Base-by-base conservation (phyloP, 148 eudicot genomes). In the Chenopodium album region DNA sequence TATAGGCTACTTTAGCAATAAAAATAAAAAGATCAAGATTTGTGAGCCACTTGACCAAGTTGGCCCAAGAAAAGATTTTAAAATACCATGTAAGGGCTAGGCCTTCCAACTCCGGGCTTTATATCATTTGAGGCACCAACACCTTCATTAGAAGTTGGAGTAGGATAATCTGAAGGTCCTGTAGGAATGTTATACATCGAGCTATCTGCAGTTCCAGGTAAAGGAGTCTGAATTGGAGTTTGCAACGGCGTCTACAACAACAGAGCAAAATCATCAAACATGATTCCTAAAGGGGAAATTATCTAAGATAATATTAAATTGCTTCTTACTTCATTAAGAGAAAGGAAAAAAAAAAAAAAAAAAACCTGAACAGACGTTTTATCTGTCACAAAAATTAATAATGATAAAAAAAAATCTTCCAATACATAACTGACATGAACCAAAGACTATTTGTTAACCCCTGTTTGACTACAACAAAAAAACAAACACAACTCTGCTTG, bases 181-280 rank as follows among this genome's bases (percentile, higher is more conserved):
- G 97, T 91, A 63, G 95, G 94, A 74, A 91, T 92, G 80, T 92
- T 95, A 69, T 85, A 95, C 85, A 87, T 79, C n/a, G 97, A 89
- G 87, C 84, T 91, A 80, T 95, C 99, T 34, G 84, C 88, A 10
- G 93, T 92, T 65, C 96, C 97, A 19, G 98, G 93, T 65, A 92
- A 74, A 74, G 97, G 98, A 44, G 98, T 95, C 77, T 87, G 97
- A 76, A 91, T 86, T 5, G 98, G 97, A 73, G 98, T 95, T 82
- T 92, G 97, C 85, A 87, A 50, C 2, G 94, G 92, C 4, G 94
- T 94, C 91, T 91, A 90, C 84, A 86, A 77, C 59, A 83, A 52
- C 59, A 81, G 54, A 29, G 14, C 34, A 73, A 52, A 14, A 13
- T 20, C 20, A 32, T 76, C 32, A 60, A 60, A 23, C 8, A 17